phyloP scores from a whole-genome alignment of 2,329 filamentous ascomycete species.

The Aspergillus japonicus region DNA sequence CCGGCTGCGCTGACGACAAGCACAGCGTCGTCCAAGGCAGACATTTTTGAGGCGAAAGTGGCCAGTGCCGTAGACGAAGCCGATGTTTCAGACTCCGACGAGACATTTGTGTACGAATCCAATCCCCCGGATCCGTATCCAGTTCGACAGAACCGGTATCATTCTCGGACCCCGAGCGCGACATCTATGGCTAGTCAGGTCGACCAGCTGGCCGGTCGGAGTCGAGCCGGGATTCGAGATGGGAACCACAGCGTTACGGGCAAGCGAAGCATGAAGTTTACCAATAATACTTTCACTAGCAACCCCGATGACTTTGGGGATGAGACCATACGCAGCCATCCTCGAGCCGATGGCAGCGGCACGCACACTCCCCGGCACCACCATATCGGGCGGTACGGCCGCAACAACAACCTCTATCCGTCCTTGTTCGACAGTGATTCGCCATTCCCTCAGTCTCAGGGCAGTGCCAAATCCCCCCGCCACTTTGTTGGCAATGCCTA shows the following conservation, averaged over 20 bases:
- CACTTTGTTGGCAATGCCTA: slow-evolving; percentile 52
- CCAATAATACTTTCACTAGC: slow-evolving; percentile 70
- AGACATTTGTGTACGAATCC: slow-evolving; percentile 98
- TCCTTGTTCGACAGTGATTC: slow-evolving; percentile 76
- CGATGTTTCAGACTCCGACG: slow-evolving; percentile 94
- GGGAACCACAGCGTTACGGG: slow-evolving; percentile 62
- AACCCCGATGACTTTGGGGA: slow-evolving; percentile 64
- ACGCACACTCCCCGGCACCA: slow-evolving; percentile 68
- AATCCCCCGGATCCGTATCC: slow-evolving; percentile 69
- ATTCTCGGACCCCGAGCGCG: slow-evolving; percentile 91
- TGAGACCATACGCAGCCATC: slow-evolving; percentile 60
- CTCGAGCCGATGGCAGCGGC: slow-evolving; percentile 58
- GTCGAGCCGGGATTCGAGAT: slow-evolving; percentile 68
- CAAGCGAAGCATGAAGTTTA: slow-evolving; percentile 97
- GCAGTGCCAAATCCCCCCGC: slow-evolving; percentile 62
- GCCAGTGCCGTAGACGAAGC: slow-evolving; percentile 94
- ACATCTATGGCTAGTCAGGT: slow-evolving; percentile 66
- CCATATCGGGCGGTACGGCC: slow-evolving; percentile 76
- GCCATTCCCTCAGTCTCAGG: slow-evolving; percentile 64
- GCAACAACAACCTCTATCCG: slow-evolving; percentile 61
- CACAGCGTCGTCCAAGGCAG: slow-evolving; percentile 86
- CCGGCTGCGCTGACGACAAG: slow-evolving; percentile 53
- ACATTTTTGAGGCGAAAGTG: slow-evolving; percentile 96
- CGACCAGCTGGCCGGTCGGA: slow-evolving; percentile 49
- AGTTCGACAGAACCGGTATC: slow-evolving; percentile 68